Evolutionary conservation across 2,329 filamentous ascomycete genomes (phyloP).

Genomic region (Domatiomyces globalis): DNA sequence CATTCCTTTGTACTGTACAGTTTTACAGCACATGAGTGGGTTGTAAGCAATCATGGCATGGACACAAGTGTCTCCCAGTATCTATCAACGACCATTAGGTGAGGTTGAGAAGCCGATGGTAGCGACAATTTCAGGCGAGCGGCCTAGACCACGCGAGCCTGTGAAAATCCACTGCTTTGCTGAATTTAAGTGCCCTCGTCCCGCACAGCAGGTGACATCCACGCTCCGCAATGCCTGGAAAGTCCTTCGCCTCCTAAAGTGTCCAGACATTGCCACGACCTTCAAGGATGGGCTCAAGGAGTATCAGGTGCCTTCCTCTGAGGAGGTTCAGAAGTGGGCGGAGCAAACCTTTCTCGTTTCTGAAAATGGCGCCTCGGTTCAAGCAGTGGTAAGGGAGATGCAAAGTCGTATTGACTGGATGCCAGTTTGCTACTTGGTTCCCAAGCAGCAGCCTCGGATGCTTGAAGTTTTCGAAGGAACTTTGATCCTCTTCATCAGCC

Average conservation of each 20-base stretch:
- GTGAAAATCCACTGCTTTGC: slow-evolving; percentile 6
- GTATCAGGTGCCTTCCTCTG: slow-evolving; percentile 1
- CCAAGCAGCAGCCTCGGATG: background rate
- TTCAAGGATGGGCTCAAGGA: slow-evolving; percentile 2
- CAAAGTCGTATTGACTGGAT: slow-evolving; percentile 1
- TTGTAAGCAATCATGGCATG: background rate
- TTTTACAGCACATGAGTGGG: too few relatives aligned
- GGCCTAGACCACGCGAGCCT: slow-evolving; percentile 2
- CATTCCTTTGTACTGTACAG: too few relatives aligned
- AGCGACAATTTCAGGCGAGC: background rate
- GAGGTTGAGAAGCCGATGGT: slow-evolving; percentile 2
- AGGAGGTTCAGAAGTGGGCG: slow-evolving; percentile 6
- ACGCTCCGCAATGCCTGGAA: slow-evolving; percentile 5
- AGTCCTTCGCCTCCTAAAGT: slow-evolving; percentile 5
- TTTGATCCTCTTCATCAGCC: slow-evolving; percentile 6
- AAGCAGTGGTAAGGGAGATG: slow-evolving; percentile 2
- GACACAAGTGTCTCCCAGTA: background rate
- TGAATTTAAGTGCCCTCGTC: background rate
- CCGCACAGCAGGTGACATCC: background rate
- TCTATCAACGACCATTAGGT: slow-evolving; percentile 2
- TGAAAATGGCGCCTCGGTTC: background rate
- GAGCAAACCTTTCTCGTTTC: slow-evolving; percentile 4
- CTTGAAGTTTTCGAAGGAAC: slow-evolving; percentile 2
- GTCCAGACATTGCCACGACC: slow-evolving; percentile 8
- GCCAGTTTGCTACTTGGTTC: slow-evolving; percentile 2